These are phyloP conservation scores for Epichloe amarillans DNA, from an alignment of 2,329 filamentous ascomycete genomes.

Conservation along the genomic window DNA sequence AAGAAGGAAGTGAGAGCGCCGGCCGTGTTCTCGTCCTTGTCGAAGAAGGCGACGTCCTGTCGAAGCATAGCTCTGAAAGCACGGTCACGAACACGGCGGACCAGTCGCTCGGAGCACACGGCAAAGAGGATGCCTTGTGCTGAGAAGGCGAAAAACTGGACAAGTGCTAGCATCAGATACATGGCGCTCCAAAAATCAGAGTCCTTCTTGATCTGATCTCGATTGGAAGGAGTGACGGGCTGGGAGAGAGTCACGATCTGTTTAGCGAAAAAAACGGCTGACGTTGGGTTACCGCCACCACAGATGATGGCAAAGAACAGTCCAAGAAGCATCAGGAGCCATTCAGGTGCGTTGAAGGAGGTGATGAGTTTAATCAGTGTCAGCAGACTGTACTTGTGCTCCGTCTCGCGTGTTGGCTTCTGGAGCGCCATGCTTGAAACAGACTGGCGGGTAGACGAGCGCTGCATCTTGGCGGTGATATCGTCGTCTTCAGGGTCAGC, in stretches of 20 bases:
- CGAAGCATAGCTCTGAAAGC: constrained; percentile 81
- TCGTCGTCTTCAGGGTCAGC: constrained; percentile 48
- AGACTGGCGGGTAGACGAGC: constrained; percentile 42
- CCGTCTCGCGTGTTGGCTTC: constrained; percentile 33
- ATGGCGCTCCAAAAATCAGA: constrained; percentile 80
- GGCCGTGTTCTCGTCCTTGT: constrained; percentile 75
- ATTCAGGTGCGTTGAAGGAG: constrained; percentile 66
- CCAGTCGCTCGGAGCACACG: constrained; percentile 71
- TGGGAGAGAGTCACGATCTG: constrained; percentile 59
- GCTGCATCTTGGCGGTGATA: constrained; percentile 42
- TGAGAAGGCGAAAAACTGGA: constrained; percentile 56
- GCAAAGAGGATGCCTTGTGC: constrained; percentile 65
- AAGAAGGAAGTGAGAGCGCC: constrained; percentile 82
- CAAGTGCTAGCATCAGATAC: constrained; percentile 73
- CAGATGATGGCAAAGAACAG: constrained; percentile 63
- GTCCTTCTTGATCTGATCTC: constrained; percentile 47
- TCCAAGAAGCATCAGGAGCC: constrained; percentile 57
- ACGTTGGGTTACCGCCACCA: constrained; percentile 64
- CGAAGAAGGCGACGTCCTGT: constrained; percentile 88
- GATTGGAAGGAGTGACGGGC: constrained; percentile 34
- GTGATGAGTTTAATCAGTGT: constrained; percentile 67
- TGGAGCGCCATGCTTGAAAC: constrained; percentile 59
- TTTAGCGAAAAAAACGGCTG: constrained; percentile 71
- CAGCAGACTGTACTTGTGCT: constrained; percentile 54
- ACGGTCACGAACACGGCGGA: constrained; percentile 68